Conservation (phyloP, 768 basidiomycete genomes). For the Lanmaoa rubissima region DNA sequence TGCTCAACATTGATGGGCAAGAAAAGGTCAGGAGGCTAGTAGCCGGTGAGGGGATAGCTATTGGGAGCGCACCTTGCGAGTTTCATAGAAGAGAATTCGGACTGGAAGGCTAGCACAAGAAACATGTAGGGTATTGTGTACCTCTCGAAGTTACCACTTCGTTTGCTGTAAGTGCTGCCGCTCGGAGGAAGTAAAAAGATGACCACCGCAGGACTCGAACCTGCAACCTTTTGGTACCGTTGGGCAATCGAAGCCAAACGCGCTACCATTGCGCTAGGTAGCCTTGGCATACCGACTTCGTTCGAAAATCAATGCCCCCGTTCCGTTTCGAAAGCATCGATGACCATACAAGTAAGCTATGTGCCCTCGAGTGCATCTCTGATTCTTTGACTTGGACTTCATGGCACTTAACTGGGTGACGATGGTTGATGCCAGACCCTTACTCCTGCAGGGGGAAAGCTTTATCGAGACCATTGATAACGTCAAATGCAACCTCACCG, state of each 20-base stretch:
- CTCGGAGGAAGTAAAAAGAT: slow-evolving; percentile 24
- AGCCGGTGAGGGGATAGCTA: slow-evolving; percentile 50
- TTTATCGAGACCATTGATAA: slow-evolving; percentile 56
- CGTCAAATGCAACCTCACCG: slow-evolving; percentile 54
- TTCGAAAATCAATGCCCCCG: not conserved
- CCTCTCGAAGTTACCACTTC: not conserved
- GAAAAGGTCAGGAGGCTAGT: slow-evolving; percentile 33
- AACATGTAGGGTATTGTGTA: not conserved
- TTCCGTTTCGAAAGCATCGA: not conserved
- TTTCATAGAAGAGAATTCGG: slow-evolving; percentile 41
- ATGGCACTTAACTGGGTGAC: slow-evolving; percentile 85
- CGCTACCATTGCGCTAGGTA: slow-evolving; percentile 94
- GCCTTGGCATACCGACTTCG: slow-evolving; percentile 22
- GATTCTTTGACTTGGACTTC: not conserved
- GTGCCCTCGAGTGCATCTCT: not conserved
- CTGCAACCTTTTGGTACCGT: slow-evolving; percentile 91
- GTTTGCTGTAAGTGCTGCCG: not conserved
- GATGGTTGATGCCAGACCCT: slow-evolving; percentile 53
- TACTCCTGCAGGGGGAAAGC: slow-evolving; percentile 64
- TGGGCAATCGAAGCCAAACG: slow-evolving; percentile 87
- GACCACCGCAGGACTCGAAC: slow-evolving; percentile 96
- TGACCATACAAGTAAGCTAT: not conserved
- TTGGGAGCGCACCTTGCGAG: slow-evolving; percentile 61
- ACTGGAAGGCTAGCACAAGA: slow-evolving; percentile 6
- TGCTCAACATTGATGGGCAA: slow-evolving; percentile 38